These are phyloP conservation scores for Diospyros lotus DNA, from an alignment of 148 eudicot genomes.

Conservation along the genomic window DNA sequence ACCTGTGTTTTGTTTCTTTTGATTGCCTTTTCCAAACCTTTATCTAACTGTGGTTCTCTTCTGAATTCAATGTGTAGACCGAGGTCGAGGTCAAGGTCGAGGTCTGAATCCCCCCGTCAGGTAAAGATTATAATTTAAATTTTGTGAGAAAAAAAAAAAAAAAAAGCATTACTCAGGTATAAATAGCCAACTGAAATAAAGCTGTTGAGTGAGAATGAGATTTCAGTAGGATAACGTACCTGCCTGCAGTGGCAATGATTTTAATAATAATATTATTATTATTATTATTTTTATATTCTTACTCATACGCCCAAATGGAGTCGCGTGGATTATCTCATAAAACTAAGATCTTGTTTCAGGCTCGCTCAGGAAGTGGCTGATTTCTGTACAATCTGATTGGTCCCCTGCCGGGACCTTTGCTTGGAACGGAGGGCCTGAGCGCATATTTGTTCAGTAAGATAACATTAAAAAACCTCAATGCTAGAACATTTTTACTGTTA, in stretches of 20 bases:
- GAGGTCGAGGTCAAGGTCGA: slow-evolving; percentile 18
- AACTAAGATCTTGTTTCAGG: slow-evolving; percentile 11
- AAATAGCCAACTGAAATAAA: background rate
- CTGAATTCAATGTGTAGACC: slow-evolving; percentile 16
- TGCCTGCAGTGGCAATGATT: too few relatives aligned
- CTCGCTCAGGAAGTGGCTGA: slow-evolving; percentile 12
- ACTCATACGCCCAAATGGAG: background rate
- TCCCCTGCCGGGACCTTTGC: background rate
- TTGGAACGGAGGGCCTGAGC: background rate
- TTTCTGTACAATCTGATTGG: background rate
- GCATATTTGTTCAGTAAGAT: too few relatives aligned
- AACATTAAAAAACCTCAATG: too few relatives aligned
- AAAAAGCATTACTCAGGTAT: background rate
- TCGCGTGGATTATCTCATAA: background rate
- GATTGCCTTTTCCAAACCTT: background rate
- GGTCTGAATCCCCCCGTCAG: slow-evolving; percentile 22
- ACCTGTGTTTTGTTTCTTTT: background rate
- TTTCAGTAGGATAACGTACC: background rate
- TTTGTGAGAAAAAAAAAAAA: background rate
- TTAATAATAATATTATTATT: background rate
- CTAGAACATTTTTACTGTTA: too few relatives aligned
- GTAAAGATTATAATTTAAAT: slow-evolving; percentile 10
- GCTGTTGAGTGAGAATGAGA: background rate
- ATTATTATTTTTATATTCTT: background rate
- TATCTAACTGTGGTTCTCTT: background rate